Evolutionary conservation across 805 yeast species (phyloP).

Genomic region (Sugiyamaella chiloensis): DNA sequence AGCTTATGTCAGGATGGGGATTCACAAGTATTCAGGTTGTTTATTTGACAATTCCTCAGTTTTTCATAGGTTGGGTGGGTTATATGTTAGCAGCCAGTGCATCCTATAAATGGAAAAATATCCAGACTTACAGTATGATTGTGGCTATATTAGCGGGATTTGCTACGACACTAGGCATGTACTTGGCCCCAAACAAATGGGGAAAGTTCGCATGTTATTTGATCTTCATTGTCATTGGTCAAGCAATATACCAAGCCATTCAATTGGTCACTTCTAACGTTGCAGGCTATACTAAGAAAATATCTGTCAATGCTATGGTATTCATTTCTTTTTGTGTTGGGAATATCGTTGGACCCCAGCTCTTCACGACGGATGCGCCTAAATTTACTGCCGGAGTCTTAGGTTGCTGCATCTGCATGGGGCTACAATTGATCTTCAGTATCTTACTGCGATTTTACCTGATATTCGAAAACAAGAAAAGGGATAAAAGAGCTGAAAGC

Average conservation of each 20-base stretch:
- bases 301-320: conserved; percentile 54
- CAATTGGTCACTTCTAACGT: conserved; percentile 39
- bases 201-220: not conserved
- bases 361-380: conserved; percentile 61
- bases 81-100: not conserved
- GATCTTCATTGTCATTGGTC: not conserved
- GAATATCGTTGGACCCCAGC: conserved; percentile 69
- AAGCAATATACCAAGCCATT: not conserved
- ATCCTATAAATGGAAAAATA: conserved; percentile 8
- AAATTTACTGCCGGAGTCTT: conserved; percentile 51
- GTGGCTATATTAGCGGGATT: conserved; percentile 14
- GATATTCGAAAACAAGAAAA: conserved; percentile 45
- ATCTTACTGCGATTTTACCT: conserved; percentile 22
- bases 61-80: not conserved
- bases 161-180: conserved; percentile 27
- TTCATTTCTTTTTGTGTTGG: conserved; percentile 65
- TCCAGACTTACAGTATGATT: conserved; percentile 25
- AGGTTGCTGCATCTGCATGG: conserved; percentile 41
- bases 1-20: conserved; percentile 28
- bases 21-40: conserved; percentile 12
- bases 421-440: conserved; percentile 44
- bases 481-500: conserved; percentile 37
- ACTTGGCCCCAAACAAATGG: conserved; percentile 11
- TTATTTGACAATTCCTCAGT: not conserved
- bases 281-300: conserved; percentile 70